Conservation (phyloP, 2,329 filamentous ascomycete species). For the Exserohilum turcica region DNA sequence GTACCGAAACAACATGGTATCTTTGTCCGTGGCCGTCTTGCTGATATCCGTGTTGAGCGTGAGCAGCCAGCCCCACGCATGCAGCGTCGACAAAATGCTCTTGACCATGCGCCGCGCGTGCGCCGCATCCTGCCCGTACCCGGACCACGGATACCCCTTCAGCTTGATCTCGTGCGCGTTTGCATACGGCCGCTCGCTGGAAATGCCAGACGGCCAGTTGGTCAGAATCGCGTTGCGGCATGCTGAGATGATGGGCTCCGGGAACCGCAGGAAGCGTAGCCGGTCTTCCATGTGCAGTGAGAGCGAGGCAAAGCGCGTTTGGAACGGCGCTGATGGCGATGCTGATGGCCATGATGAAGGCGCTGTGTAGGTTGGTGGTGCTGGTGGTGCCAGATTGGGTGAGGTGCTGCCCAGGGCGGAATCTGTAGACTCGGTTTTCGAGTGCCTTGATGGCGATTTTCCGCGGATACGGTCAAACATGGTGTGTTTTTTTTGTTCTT, state of each 20-base stretch:
- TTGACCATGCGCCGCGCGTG: constrained; percentile 41
- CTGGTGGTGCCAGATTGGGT: constrained; percentile 6
- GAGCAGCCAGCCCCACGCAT: constrained; percentile 47
- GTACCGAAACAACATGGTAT: constrained; percentile 48
- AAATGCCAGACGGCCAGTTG: constrained; percentile 40
- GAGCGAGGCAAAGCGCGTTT: constrained; percentile 31
- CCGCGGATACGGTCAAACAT: constrained; percentile 24
- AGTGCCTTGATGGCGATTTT: constrained; percentile 16
- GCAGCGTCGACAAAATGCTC: constrained; percentile 30
- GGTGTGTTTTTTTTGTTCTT: neutral
- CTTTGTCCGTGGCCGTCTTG: constrained; percentile 32
- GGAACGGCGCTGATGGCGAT: constrained; percentile 13
- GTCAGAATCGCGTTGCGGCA: constrained; percentile 31
- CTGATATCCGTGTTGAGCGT: constrained; percentile 45
- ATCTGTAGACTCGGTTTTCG: constrained; percentile 16
- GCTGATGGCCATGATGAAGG: constrained; percentile 17
- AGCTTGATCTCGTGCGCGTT: constrained; percentile 48
- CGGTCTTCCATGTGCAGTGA: constrained; percentile 30
- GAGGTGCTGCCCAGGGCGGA: constrained; percentile 1
- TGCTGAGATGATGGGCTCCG: constrained; percentile 29
- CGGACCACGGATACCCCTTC: constrained; percentile 45
- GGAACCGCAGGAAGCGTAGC: constrained; percentile 47
- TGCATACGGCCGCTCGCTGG: constrained; percentile 39
- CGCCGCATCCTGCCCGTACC: constrained; percentile 32
- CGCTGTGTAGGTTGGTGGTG: constrained; percentile 15